phyloP scores from a whole-genome alignment of 352 stramenopile genomes.

The Pythium dissimile region DNA sequence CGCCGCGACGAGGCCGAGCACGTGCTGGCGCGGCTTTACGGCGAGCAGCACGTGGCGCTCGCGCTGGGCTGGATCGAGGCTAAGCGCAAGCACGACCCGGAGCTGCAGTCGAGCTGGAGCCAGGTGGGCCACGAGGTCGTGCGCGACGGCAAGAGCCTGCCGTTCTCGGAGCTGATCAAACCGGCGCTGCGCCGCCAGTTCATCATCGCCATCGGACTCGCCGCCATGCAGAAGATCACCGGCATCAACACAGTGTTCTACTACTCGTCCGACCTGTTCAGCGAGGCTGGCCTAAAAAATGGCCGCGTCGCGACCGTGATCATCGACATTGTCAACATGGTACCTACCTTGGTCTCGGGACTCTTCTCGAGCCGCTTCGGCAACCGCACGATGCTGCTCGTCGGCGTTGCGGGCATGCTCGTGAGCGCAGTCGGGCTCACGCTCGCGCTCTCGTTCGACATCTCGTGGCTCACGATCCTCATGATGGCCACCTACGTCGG shows the following conservation, averaged over 20 bases:
- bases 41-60: conserved; percentile 26
- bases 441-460: conserved; percentile 35
- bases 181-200: conserved; percentile 37
- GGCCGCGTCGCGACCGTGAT: conserved; percentile 39
- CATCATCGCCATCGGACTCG: conserved; percentile 36
- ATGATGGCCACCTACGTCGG: conserved; percentile 61
- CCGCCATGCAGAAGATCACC: conserved; percentile 45
- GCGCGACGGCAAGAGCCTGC: conserved; percentile 12
- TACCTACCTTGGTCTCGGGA: conserved; percentile 31
- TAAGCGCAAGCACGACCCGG: conserved; percentile 20
- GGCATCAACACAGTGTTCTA: conserved; percentile 59
- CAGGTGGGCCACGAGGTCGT: conserved; percentile 8
- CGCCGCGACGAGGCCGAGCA: conserved; percentile 24
- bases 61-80: conserved; percentile 32
- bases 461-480: conserved; percentile 38
- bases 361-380: conserved; percentile 40
- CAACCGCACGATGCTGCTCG: conserved; percentile 52
- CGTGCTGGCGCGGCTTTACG: conserved; percentile 28
- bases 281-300: conserved; percentile 31
- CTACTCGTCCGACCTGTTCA: conserved; percentile 48
- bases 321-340: conserved; percentile 41
- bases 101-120: conserved; percentile 18
- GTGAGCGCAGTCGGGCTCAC: conserved; percentile 48
- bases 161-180: conserved; percentile 32
- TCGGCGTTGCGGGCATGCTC: conserved; percentile 37